These are phyloP conservation scores for Elymus sibiricus DNA, from an alignment of 176 grass and related monocot species.

Conservation along the genomic window DNA sequence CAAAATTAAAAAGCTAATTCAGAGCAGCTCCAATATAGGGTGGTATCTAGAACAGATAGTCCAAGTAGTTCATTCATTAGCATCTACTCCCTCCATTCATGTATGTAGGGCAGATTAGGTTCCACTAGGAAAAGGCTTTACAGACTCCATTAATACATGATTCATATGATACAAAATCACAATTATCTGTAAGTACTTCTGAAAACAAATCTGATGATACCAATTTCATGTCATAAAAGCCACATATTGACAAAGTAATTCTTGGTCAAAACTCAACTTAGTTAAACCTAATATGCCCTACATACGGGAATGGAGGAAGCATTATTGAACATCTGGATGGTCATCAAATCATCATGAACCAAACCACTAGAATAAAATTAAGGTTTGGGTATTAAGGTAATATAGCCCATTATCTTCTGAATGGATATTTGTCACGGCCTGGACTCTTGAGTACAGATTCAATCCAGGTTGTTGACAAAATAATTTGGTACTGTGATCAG, in stretches of 20 bases:
- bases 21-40: neutral
- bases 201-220: neutral
- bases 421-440: neutral
- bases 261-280: neutral
- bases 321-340: neutral
- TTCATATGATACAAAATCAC: neutral
- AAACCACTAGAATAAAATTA: neutral
- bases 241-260: neutral
- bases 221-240: neutral
- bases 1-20: conserved; percentile 10
- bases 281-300: neutral
- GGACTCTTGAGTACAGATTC: neutral
- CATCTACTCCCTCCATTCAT: neutral
- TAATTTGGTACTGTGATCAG: neutral
- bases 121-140: no score
- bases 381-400: neutral
- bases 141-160: no score
- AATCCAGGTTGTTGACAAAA: conserved; percentile 2
- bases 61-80: neutral
- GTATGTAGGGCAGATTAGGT: no score
- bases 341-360: conserved; percentile 15
- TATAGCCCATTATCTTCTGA: neutral
- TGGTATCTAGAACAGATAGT: neutral
- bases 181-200: neutral
- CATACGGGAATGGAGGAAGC: neutral